phyloP scores from a whole-genome alignment of 352 stramenopile genomes.

The Globisporangium perplexum region DNA sequence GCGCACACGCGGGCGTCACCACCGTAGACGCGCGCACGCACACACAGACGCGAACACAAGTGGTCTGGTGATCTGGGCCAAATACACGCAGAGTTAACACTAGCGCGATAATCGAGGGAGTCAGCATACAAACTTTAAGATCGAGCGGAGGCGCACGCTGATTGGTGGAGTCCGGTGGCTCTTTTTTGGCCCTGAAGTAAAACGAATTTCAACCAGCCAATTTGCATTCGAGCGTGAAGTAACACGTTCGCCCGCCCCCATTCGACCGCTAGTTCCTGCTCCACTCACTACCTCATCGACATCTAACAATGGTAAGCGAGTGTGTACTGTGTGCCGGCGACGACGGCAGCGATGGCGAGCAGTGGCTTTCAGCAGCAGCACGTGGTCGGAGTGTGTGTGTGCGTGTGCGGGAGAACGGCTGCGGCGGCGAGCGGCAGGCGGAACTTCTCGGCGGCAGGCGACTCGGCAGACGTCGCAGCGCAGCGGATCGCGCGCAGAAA shows the following conservation, averaged over 20 bases:
- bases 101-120: too few relatives aligned
- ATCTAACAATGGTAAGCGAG: constrained; percentile 44
- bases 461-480: not conserved
- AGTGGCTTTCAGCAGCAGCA: not conserved
- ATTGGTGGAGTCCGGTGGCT: not conserved
- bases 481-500: not conserved
- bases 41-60: too few relatives aligned
- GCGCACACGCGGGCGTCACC: too few relatives aligned
- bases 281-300: constrained; percentile 85
- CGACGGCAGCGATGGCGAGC: not conserved
- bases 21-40: too few relatives aligned
- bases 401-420: not conserved
- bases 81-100: too few relatives aligned
- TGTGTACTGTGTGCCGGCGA: not conserved
- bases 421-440: not conserved
- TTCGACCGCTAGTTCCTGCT: constrained; percentile 39
- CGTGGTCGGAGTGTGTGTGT: not conserved
- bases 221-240: constrained; percentile 54
- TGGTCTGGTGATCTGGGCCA: too few relatives aligned
- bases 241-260: constrained; percentile 15
- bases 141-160: not conserved
- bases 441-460: not conserved
- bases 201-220: constrained; percentile 78
- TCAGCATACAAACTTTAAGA: too few relatives aligned
- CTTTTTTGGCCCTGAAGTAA: constrained; percentile 21